These are phyloP conservation scores for Royoungia palumana DNA, from an alignment of 768 basidiomycete genomes.

Conservation along the genomic window DNA sequence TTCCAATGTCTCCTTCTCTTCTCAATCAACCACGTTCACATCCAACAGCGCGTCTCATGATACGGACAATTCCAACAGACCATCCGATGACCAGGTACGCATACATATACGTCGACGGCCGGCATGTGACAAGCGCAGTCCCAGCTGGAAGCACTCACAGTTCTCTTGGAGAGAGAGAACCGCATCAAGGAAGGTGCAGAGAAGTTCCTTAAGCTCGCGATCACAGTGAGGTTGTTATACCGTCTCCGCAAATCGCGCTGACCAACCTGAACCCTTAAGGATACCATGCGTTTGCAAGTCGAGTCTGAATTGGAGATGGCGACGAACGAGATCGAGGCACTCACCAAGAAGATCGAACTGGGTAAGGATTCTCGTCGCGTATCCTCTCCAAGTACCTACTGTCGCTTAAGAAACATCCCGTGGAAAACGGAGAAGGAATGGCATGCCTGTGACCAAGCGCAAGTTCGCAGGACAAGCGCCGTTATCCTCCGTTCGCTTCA, in stretches of 20 bases:
- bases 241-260: conserved; percentile 8
- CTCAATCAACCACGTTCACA: conserved; percentile 28
- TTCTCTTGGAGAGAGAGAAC: conserved; percentile 69
- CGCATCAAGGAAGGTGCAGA: conserved; percentile 91
- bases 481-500: conserved; percentile 23
- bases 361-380: conserved; percentile 25
- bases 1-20: conserved; percentile 29
- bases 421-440: conserved; percentile 31
- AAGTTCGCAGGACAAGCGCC: conserved; percentile 35
- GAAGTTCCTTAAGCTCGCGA: conserved; percentile 71
- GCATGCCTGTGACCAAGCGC: conserved; percentile 26
- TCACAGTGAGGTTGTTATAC: conserved; percentile 39
- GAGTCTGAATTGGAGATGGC: conserved; percentile 77
- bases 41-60: conserved; percentile 24
- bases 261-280: conserved; percentile 39
- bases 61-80: conserved; percentile 17
- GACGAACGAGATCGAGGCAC: conserved; percentile 63
- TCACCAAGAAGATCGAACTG: conserved; percentile 51
- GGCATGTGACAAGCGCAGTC: conserved; percentile 3
- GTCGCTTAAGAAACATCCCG: conserved; percentile 25
- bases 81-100: conserved; percentile 31
- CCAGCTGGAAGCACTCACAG: conserved; percentile 66
- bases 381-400: background rate
- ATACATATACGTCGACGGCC: conserved; percentile 1
- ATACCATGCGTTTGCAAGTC: conserved; percentile 65